These are phyloP conservation scores for Exserohilum rostratum DNA, from an alignment of 2,329 filamentous ascomycete species.

Conservation along the genomic window DNA sequence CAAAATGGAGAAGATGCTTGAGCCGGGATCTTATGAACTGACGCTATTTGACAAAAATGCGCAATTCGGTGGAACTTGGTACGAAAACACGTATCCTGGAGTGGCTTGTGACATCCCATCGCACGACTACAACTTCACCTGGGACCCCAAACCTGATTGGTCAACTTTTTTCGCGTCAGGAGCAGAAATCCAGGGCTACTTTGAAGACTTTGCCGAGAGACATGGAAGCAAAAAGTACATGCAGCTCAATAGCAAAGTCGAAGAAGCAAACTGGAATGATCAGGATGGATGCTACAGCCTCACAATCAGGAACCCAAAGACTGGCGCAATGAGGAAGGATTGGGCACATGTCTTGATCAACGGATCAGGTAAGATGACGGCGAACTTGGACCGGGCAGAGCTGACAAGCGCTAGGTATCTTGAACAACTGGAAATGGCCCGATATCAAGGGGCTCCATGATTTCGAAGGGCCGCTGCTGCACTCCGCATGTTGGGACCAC, in stretches of 20 bases:
- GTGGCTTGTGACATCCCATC: constrained; percentile 44
- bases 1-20: constrained; percentile 44
- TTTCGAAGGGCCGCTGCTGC: constrained; percentile 53
- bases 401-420: constrained; percentile 48
- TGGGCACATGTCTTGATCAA: constrained; percentile 52
- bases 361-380: constrained; percentile 46
- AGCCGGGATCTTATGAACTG: constrained; percentile 38
- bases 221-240: constrained; percentile 59
- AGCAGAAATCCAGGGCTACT: constrained; percentile 57
- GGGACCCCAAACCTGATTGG: constrained; percentile 65
- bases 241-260: constrained; percentile 54
- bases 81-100: constrained; percentile 45
- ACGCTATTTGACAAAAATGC: constrained; percentile 41
- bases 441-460: constrained; percentile 51
- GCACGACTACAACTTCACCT: constrained; percentile 69
- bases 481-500: constrained; percentile 53
- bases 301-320: constrained; percentile 44
- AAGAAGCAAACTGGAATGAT: constrained; percentile 54
- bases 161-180: constrained; percentile 57
- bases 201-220: constrained; percentile 61
- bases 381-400: constrained; percentile 34
- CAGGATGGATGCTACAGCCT: constrained; percentile 49
- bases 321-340: constrained; percentile 41
- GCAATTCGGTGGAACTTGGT: constrained; percentile 42
- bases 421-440: constrained; percentile 55